Evolutionary conservation across 2,329 filamentous ascomycete genomes (phyloP).

Genomic region (Colletotrichum sp.): DNA sequence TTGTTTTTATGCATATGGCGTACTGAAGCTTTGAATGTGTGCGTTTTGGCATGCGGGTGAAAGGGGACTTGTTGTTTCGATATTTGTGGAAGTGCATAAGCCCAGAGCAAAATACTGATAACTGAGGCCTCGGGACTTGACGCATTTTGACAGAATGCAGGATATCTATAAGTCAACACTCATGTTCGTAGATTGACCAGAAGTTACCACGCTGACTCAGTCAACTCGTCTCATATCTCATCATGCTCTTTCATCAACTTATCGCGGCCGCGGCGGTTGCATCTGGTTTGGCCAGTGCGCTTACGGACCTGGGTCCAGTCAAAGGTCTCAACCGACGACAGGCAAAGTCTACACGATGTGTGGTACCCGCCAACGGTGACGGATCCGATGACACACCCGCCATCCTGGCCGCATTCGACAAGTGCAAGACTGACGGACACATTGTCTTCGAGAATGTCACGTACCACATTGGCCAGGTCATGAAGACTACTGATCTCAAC

Average conservation of each 20-base stretch:
- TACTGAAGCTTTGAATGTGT: not conserved
- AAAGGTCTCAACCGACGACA: not conserved
- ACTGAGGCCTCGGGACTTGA: not conserved
- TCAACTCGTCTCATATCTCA: not conserved
- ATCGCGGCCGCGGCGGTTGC: not conserved
- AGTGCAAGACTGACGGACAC: not conserved
- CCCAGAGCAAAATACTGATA: not conserved
- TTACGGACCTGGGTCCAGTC: not conserved
- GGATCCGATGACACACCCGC: not conserved
- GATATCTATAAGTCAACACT: not conserved
- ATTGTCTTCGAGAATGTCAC: not conserved
- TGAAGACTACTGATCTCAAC: not conserved
- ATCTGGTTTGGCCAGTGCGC: not conserved
- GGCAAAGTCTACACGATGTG: not conserved
- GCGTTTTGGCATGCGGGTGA: not conserved
- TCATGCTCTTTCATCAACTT: not conserved
- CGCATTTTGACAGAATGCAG: not conserved
- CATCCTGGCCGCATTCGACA: not conserved
- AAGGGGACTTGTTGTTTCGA: rapidly evolving
- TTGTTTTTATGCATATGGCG: rapidly evolving
- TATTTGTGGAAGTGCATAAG: rapidly evolving
- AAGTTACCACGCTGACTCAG: not conserved
- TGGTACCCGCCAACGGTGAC: not conserved
- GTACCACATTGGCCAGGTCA: not conserved
- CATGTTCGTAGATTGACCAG: not conserved